Conservation (phyloP, 805 yeast species). For the Torulaspora microellipsoides region DNA sequence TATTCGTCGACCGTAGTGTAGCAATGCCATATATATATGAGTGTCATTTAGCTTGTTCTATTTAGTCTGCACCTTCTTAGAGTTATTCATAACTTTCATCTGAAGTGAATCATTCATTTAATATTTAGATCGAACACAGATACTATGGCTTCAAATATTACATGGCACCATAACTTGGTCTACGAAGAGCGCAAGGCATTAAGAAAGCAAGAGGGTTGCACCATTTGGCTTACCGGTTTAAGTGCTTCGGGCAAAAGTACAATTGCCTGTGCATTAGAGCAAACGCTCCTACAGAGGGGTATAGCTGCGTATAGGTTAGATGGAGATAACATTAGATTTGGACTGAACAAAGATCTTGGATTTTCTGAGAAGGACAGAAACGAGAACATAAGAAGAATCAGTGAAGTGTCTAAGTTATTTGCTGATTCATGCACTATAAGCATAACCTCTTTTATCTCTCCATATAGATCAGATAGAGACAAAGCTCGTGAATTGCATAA, state of each 20-base stretch:
- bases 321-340: slow-evolving; percentile 92
- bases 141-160: slow-evolving; percentile 86
- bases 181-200: slow-evolving; percentile 71
- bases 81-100: too few species aligned
- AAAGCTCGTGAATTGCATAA: slow-evolving; percentile 82
- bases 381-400: slow-evolving; percentile 91
- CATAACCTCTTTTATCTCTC: slow-evolving; percentile 88
- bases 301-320: slow-evolving; percentile 82
- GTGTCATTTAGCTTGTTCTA: not conserved
- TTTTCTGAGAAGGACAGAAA: slow-evolving; percentile 88
- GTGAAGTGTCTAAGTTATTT: slow-evolving; percentile 90
- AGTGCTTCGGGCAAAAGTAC: slow-evolving; percentile 95
- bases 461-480: slow-evolving; percentile 79
- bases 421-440: slow-evolving; percentile 89
- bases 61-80: too few species aligned
- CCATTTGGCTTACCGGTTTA: slow-evolving; percentile 93
- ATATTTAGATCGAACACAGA: not conserved
- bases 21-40: not conserved
- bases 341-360: slow-evolving; percentile 91
- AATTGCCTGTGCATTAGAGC: slow-evolving; percentile 91
- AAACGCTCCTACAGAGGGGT: slow-evolving; percentile 63
- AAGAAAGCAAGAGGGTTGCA: slow-evolving; percentile 79
- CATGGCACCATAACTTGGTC: slow-evolving; percentile 91
- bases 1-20: not conserved
- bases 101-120: too few species aligned